Base-by-base conservation (phyloP, 1,139 yeast genomes). In the Saccharomyces pastorianus region DNA sequence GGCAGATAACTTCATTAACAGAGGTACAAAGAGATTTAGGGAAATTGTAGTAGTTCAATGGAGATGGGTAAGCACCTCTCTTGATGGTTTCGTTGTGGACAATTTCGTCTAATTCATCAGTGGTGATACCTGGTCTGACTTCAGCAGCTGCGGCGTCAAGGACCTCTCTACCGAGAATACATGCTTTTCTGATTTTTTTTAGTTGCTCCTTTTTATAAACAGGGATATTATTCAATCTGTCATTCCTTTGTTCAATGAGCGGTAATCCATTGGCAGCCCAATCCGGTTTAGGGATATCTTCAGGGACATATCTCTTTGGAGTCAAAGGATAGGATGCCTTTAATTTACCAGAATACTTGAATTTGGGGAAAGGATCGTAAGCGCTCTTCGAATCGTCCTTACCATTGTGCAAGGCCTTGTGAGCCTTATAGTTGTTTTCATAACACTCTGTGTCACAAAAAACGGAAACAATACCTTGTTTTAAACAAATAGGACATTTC, bases 1-100 rank as follows among this genome's bases (percentile, higher is more conserved):
- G 99, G 70, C 99, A 93, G 58, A 93, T 88, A 56, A 90, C 84
- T 74, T 93, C 99, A 71, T 95, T 91, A 46, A 95, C 84, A 6
- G 97, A 89, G 1, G 97, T 89, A 73, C 99, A 95, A 49, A 89
- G 80, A 31, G 95, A 84, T 70, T 90, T 91, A 44, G 99, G 98
- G 74, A 83, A 95, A 71, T 89, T 88, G 75, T 86, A 93, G 73
- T 95, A 95, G 74, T 95, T 95, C 59, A 93, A 76, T 3, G 99
- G 96, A n/a, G 96, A 88, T 26, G 99, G 99, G 69, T 95, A 95
- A 5, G 93, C 90, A 62, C 86, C 84, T 71, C 97, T 80, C 71
- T 88, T 89, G 67, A 91, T 76, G 61, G 96, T 87, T 64, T 91
- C 99, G 53, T 81, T 79, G 68, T 93, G 98, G 51, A 89, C 89